Percentiles rank a stretch among this genome's conserved stretches.
These are phyloP conservation scores for Larix kaempferi DNA, from an alignment of 75 land plant genomes.

Conservation along the genomic window DNA sequence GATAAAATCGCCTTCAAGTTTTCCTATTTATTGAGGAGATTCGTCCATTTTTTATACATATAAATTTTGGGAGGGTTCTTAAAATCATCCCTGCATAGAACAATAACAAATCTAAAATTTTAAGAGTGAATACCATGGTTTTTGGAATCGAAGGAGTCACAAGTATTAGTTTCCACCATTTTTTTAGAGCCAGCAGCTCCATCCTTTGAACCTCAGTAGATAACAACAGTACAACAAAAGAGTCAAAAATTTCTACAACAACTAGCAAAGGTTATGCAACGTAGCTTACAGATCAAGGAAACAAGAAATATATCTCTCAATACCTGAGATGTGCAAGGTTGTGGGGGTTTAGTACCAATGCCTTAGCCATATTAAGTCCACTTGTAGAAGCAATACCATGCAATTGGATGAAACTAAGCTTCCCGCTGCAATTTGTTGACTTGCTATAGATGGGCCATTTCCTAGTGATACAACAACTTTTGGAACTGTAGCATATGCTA, in stretches of 20 bases:
- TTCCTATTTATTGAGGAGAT: too few relatives aligned
- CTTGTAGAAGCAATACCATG: slow-evolving; percentile 14
- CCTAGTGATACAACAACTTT: slow-evolving; percentile 27
- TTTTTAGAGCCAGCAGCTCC: slow-evolving; percentile 74
- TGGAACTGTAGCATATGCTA: slow-evolving; percentile 64
- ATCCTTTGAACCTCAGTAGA: slow-evolving; percentile 58
- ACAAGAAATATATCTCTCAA: background rate
- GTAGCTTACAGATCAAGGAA: background rate
- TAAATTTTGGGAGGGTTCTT: too few relatives aligned
- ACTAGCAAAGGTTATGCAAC: slow-evolving; percentile 5
- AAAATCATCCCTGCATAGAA: too few relatives aligned
- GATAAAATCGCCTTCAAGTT: too few relatives aligned
- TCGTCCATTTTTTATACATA: too few relatives aligned
- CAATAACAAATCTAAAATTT: background rate
- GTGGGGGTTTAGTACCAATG: slow-evolving; percentile 73
- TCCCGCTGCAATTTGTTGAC: slow-evolving; percentile 16
- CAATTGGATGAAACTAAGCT: slow-evolving; percentile 15
- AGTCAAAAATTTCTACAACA: background rate
- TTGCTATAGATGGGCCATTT: slow-evolving; percentile 15
- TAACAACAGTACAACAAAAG: slow-evolving; percentile 27
- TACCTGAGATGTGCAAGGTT: slow-evolving; percentile 79
- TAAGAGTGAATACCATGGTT: slow-evolving; percentile 28
- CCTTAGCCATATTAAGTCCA: slow-evolving; percentile 85
- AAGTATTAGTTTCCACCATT: slow-evolving; percentile 72
- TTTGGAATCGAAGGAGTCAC: slow-evolving; percentile 75